Conservation (phyloP, 257 asterid species). For the Solanum virginianum region DNA sequence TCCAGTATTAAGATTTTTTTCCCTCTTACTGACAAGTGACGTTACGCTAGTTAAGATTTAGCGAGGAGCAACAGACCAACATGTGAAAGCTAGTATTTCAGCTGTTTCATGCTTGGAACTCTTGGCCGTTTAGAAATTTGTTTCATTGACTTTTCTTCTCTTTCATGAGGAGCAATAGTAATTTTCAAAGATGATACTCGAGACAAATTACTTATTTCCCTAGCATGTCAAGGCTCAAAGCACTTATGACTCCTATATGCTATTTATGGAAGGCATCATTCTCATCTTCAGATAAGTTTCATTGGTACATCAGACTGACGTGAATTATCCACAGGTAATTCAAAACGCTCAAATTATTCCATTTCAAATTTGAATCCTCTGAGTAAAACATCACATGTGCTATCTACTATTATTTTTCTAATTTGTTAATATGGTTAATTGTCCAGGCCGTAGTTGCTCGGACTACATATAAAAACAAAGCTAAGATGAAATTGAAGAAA, state of each 20-base stretch:
- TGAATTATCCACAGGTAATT: not conserved
- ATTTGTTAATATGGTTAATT: not conserved
- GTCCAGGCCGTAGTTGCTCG: too few relatives aligned
- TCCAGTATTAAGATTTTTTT: not conserved
- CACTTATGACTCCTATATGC: not conserved
- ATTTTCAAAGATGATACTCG: not conserved
- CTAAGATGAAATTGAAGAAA: too few relatives aligned
- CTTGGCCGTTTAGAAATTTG: not conserved
- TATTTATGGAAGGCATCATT: not conserved
- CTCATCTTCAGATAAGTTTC: not conserved
- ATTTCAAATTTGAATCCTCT: not conserved
- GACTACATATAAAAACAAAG: too few relatives aligned
- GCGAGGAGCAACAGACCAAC: not conserved
- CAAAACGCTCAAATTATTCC: not conserved
- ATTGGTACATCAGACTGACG: not conserved
- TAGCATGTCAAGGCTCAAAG: not conserved
- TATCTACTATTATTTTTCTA: not conserved
- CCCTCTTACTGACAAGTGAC: not conserved
- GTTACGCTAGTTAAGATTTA: not conserved
- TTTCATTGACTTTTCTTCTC: not conserved
- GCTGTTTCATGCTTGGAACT: not conserved
- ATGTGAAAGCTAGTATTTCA: not conserved
- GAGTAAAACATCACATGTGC: not conserved
- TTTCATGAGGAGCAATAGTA: not conserved
- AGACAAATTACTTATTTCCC: not conserved